A percentile compares a stretch with the other conserved stretches of the same genome.
Conservation (phyloP, 2,329 filamentous ascomycete species). For the Cytospora chrysosperma region DNA sequence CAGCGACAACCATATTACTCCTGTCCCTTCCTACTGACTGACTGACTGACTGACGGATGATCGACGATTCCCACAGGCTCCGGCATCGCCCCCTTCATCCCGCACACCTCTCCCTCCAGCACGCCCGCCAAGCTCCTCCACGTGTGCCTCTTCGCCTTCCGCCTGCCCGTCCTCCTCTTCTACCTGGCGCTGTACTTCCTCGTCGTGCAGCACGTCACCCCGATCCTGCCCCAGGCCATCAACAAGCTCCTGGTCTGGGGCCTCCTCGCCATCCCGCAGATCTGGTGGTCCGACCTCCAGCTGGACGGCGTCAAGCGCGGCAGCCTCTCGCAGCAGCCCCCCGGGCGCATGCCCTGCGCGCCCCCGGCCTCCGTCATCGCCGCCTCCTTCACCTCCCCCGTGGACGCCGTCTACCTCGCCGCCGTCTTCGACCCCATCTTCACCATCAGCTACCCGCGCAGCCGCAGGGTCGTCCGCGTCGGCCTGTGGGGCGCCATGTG, state of each 20-base stretch:
- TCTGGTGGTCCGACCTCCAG: constrained; percentile 99
- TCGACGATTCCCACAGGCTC: constrained; percentile 62
- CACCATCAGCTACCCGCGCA: constrained; percentile 76
- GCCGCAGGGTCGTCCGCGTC: constrained; percentile 71
- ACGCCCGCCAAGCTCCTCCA: constrained; percentile 64
- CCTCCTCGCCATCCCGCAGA: constrained; percentile 81
- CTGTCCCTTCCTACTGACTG: neutral
- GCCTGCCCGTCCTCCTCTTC: constrained; percentile 73
- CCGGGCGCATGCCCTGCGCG: constrained; percentile 68
- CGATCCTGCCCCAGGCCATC: constrained; percentile 48
- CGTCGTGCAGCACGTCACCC: constrained; percentile 77
- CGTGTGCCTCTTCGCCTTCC: constrained; percentile 73
- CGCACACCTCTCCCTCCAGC: constrained; percentile 66
- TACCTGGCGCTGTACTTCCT: constrained; percentile 72
- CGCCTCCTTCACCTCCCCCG: constrained; percentile 85
- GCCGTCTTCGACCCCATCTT: constrained; percentile 97
- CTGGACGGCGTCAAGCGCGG: constrained; percentile 95
- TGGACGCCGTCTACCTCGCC: constrained; percentile 91
- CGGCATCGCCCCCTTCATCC: constrained; percentile 93
- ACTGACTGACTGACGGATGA: too few relatives aligned
- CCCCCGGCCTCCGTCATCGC: constrained; percentile 76
- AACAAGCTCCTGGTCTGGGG: constrained; percentile 88
- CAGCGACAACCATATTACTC: neutral
- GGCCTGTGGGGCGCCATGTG: constrained; percentile 74
- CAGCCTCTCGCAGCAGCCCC: constrained; percentile 72